Conservation (phyloP, 2,329 filamentous ascomycete species). For the Xylariaceae sp. region DNA sequence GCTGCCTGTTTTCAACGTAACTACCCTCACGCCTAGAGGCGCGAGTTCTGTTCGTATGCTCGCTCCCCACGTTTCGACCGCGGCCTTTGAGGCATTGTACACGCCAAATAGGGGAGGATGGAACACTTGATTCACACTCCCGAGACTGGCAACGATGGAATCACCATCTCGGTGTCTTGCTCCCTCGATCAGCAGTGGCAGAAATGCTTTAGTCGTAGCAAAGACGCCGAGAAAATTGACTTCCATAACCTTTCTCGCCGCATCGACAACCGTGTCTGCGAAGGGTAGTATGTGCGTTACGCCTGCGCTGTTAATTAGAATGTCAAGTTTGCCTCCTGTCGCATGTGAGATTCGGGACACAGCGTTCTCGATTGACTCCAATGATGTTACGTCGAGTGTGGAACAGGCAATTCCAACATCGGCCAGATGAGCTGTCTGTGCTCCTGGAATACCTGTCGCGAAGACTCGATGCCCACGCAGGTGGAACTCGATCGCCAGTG, state of each 20-base stretch:
- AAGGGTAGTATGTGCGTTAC: slow-evolving; percentile 20
- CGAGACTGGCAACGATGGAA: slow-evolving; percentile 22
- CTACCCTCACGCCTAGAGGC: slow-evolving; percentile 25
- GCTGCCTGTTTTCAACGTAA: slow-evolving; percentile 26
- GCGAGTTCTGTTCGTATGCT: slow-evolving; percentile 25
- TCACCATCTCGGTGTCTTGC: slow-evolving; percentile 1
- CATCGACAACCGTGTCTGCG: slow-evolving; percentile 17
- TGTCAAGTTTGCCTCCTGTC: slow-evolving; percentile 23
- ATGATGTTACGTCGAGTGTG: slow-evolving; percentile 26
- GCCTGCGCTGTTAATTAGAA: slow-evolving; percentile 28
- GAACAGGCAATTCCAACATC: slow-evolving; percentile 23
- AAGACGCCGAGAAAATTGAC: slow-evolving; percentile 23
- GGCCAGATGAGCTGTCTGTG: slow-evolving; percentile 15
- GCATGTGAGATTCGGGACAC: slow-evolving; percentile 12
- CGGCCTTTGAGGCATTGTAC: slow-evolving; percentile 30
- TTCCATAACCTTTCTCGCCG: slow-evolving; percentile 18
- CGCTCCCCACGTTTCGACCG: slow-evolving; percentile 21
- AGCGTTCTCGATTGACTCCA: slow-evolving; percentile 17
- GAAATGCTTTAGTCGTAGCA: slow-evolving; percentile 18
- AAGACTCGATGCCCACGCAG: slow-evolving; percentile 30
- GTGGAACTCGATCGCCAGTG: slow-evolving; percentile 29
- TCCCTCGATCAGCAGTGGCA: slow-evolving; percentile 15
- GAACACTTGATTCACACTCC: slow-evolving; percentile 23
- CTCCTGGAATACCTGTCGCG: slow-evolving; percentile 26
- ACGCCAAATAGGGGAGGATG: slow-evolving; percentile 20